phyloP scores from a whole-genome alignment of 768 basidiomycete genomes.

The Chiua virens region DNA sequence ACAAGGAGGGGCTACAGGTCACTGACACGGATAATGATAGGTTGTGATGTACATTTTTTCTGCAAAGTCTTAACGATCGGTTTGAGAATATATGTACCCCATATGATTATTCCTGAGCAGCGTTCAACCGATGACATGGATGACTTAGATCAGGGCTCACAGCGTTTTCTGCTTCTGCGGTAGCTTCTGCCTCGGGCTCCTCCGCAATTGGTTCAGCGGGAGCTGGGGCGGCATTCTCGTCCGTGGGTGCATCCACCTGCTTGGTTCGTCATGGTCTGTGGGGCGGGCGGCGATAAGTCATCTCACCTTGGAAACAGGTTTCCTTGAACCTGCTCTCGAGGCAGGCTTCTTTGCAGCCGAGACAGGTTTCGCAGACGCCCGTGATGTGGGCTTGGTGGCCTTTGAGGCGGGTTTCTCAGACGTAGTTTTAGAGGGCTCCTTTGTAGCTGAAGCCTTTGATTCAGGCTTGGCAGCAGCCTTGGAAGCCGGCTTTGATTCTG shows the following conservation, averaged over 20 bases:
- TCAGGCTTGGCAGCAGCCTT: slow-evolving; percentile 32
- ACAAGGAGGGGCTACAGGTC: slow-evolving; percentile 23
- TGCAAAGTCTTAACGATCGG: slow-evolving; percentile 20
- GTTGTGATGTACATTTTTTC: slow-evolving; percentile 34
- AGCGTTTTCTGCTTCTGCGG: slow-evolving; percentile 37
- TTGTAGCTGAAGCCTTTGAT: slow-evolving; percentile 30
- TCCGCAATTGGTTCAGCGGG: slow-evolving; percentile 52
- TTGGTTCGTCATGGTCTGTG: background rate
- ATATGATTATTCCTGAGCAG: slow-evolving; percentile 19
- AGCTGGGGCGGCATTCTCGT: slow-evolving; percentile 40
- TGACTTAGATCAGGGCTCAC: slow-evolving; percentile 13
- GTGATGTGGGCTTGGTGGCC: slow-evolving; percentile 40
- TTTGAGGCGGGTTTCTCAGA: slow-evolving; percentile 44
- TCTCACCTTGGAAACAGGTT: slow-evolving; percentile 61
- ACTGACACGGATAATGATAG: slow-evolving; percentile 35
- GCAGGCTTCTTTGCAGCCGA: slow-evolving; percentile 53
- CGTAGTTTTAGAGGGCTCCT: slow-evolving; percentile 33
- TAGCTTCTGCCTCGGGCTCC: slow-evolving; percentile 48
- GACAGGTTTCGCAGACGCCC: slow-evolving; percentile 41
- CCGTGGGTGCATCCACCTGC: slow-evolving; percentile 36
- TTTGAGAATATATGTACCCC: slow-evolving; percentile 13
- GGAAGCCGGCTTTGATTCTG: slow-evolving; percentile 33
- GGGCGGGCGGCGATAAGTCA: background rate
- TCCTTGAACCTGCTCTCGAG: slow-evolving; percentile 59
- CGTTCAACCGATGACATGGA: background rate